Conservation (phyloP, 441 rosid genomes). For the Erodium moschatum region DNA sequence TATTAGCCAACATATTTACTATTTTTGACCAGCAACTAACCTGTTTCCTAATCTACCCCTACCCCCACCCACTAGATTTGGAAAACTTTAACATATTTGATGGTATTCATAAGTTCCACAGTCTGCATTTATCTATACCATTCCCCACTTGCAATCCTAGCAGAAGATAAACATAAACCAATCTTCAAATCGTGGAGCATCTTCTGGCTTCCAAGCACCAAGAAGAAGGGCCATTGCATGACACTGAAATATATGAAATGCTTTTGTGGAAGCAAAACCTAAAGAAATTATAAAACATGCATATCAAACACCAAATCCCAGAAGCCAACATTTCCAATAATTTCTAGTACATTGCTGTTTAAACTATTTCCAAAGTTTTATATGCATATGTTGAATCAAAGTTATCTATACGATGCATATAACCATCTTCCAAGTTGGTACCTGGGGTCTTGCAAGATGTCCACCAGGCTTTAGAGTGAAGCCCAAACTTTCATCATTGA, state of each 20-base stretch:
- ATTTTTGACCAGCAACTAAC: no score
- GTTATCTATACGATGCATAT: neutral
- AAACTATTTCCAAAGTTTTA: neutral
- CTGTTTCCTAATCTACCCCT: no score
- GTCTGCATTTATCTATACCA: neutral
- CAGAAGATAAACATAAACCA: neutral
- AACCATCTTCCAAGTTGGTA: conserved; percentile 17
- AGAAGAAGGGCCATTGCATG: neutral
- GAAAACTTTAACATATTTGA: neutral
- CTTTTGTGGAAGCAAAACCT: neutral
- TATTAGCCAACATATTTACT: no score
- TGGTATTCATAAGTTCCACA: neutral
- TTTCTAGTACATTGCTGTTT: neutral
- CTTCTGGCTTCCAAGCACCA: neutral
- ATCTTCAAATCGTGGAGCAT: no score
- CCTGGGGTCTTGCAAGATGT: conserved; percentile 58
- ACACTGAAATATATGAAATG: neutral
- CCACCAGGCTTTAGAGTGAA: conserved; percentile 18
- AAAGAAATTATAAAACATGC: neutral
- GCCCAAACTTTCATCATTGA: conserved; percentile 43
- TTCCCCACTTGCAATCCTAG: neutral
- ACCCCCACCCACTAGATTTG: no score
- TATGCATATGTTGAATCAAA: neutral
- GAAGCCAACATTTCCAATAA: neutral
- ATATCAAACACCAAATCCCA: neutral